Base-by-base conservation (phyloP, 768 basidiomycete species). In the Boletus sensibilis region DNA sequence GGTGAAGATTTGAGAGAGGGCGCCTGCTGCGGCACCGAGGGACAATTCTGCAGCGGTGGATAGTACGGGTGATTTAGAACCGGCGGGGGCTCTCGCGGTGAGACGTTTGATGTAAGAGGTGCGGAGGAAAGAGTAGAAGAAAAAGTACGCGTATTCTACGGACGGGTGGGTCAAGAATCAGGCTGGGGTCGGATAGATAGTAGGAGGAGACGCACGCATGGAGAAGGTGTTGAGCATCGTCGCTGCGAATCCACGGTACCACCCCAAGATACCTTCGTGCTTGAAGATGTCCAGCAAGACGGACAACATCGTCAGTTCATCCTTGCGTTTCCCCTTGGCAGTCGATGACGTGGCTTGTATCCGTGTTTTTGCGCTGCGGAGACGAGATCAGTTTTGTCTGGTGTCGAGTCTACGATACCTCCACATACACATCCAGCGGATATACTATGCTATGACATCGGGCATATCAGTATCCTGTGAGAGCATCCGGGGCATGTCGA, bases 181-280 rank as follows among this genome's bases (percentile, higher is more conserved):
- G 31, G 23, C 25, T 37, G 37, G 25, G 25, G 18, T 20, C 25
- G n/a, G 13, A 14, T 29, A 4, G 43, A 42, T 4, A 35, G 3
- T 12, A 7, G 34, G 34, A 7, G 33, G 21, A 5, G 61, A 64
- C 57, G 40, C 67, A 94, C 96, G 94, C 86, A 90, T 91, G 37
- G 94, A 96, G 73, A 99, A 99, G 1, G 94, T 97, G 73, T 97
- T 98, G 63, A 98, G 76, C 96, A 98, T 98, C 40, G 92, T 98
- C 23, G 97, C 97, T 35, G 85, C 81, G 70, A 98, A 99, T 2
- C 97, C 97, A 42, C 87, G 82, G 75, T 96, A 99, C 68, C 86
- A 86, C 0, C 94, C 97, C 5, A 67, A 53, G 52, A 97, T 60
- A 1, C 97, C 96, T 59, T 98, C 94, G 56, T 85, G 84, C 62